These are phyloP conservation scores for Fusarium beomiforme DNA, from an alignment of 2,329 filamentous ascomycete genomes.

Conservation along the genomic window DNA sequence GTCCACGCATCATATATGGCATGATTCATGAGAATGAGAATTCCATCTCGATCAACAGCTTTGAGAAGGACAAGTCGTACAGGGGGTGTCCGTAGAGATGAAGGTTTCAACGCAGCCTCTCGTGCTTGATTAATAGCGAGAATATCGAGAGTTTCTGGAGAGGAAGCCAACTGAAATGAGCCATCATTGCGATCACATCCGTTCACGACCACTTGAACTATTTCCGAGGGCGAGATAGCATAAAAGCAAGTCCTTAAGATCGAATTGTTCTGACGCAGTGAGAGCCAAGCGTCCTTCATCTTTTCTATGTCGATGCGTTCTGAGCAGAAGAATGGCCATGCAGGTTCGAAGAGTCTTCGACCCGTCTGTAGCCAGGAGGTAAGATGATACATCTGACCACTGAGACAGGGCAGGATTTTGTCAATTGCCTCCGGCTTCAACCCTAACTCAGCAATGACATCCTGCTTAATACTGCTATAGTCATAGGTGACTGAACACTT, in stretches of 20 bases:
- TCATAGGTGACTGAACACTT: neutral
- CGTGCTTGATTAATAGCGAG: neutral
- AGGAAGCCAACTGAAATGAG: neutral
- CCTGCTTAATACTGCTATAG: neutral
- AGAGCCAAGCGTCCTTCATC: neutral
- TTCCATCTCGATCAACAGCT: neutral
- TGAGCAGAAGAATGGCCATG: neutral
- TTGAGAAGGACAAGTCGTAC: neutral
- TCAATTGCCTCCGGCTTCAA: neutral
- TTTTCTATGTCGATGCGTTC: neutral
- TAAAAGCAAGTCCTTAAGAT: neutral
- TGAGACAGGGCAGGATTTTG: neutral
- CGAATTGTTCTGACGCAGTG: neutral
- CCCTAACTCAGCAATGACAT: neutral
- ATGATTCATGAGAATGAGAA: neutral
- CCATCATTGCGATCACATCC: neutral
- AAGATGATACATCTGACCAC: neutral
- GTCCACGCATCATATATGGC: neutral
- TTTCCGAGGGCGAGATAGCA: neutral
- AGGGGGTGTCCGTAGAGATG: neutral
- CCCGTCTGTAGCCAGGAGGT: neutral
- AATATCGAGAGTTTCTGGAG: neutral
- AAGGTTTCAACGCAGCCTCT: neutral
- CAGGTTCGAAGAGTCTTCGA: neutral
- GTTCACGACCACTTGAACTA: neutral